Evolutionary conservation across 2,329 filamentous ascomycete species (phyloP).

Genomic region (Clarireedia hainanense): DNA sequence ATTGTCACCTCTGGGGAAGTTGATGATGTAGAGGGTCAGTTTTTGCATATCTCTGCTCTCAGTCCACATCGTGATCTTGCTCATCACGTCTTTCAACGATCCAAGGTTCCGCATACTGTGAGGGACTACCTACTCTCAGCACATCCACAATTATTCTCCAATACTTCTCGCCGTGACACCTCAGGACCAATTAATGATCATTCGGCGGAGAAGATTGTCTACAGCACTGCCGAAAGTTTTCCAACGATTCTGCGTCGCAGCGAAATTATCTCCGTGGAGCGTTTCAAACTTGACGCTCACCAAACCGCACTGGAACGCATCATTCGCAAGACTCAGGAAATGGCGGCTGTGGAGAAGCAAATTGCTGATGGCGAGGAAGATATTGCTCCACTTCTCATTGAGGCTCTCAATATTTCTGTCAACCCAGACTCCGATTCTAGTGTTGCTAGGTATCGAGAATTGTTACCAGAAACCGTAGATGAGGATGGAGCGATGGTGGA

Average conservation of each 20-base stretch:
- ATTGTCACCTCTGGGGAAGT: conserved; percentile 63
- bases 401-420: conserved; percentile 70
- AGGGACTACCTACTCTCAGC: conserved; percentile 80
- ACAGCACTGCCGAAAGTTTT: conserved; percentile 77
- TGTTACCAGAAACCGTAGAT: conserved; percentile 49
- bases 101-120: conserved; percentile 74
- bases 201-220: conserved; percentile 75
- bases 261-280: conserved; percentile 66
- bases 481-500: conserved; percentile 42
- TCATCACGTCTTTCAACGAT: conserved; percentile 80
- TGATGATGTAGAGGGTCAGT: conserved; percentile 85
- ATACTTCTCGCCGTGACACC: conserved; percentile 64
- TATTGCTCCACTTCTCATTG: conserved; percentile 59
- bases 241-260: conserved; percentile 85
- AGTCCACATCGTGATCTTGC: conserved; percentile 73
- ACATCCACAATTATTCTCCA: conserved; percentile 69
- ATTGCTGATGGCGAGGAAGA: conserved; percentile 66
- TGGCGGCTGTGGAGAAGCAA: conserved; percentile 67
- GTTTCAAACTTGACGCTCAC: conserved; percentile 57
- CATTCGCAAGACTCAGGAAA: conserved; percentile 81
- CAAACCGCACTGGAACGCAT: conserved; percentile 90
- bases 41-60: conserved; percentile 72
- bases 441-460: conserved; percentile 66
- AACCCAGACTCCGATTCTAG: conserved; percentile 68
- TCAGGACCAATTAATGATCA: conserved; percentile 63